Conservation (phyloP, 345 rosid genomes). For the Lepidium didymum region DNA sequence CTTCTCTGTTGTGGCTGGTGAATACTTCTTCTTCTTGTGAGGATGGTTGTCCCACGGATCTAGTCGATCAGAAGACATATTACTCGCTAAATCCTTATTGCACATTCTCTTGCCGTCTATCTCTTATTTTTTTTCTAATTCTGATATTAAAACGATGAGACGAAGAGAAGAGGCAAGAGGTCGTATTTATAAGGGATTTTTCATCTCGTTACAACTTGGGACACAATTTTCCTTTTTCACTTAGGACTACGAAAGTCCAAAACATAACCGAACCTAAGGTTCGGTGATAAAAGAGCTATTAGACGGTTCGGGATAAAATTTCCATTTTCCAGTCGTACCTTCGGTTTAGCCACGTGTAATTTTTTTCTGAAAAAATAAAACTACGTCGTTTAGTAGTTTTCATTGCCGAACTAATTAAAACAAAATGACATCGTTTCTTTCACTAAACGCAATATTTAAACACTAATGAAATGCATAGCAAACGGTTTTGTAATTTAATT, state of each 20-base stretch:
- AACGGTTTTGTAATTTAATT: too few relatives aligned
- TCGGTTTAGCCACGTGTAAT: too few relatives aligned
- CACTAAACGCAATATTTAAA: too few relatives aligned
- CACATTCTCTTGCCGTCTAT: not conserved
- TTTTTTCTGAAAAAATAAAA: too few relatives aligned
- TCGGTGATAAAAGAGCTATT: too few relatives aligned
- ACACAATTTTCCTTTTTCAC: not conserved
- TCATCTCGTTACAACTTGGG: not conserved
- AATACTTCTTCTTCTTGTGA: not conserved
- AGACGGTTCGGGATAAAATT: too few relatives aligned
- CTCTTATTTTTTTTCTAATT: not conserved
- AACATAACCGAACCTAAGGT: not conserved
- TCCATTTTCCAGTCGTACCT: too few relatives aligned
- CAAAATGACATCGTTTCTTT: too few relatives aligned
- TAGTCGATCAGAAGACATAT: not conserved
- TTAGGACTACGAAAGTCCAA: not conserved
- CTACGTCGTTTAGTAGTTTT: too few relatives aligned
- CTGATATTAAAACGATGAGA: not conserved
- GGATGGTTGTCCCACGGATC: not conserved
- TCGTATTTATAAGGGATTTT: not conserved
- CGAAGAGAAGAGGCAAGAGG: not conserved
- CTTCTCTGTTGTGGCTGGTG: not conserved
- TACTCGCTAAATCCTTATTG: not conserved
- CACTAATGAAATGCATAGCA: too few relatives aligned
- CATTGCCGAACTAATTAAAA: too few relatives aligned